These are phyloP conservation scores for Cubamyces sp. DNA, from an alignment of 768 basidiomycete genomes.

Conservation along the genomic window DNA sequence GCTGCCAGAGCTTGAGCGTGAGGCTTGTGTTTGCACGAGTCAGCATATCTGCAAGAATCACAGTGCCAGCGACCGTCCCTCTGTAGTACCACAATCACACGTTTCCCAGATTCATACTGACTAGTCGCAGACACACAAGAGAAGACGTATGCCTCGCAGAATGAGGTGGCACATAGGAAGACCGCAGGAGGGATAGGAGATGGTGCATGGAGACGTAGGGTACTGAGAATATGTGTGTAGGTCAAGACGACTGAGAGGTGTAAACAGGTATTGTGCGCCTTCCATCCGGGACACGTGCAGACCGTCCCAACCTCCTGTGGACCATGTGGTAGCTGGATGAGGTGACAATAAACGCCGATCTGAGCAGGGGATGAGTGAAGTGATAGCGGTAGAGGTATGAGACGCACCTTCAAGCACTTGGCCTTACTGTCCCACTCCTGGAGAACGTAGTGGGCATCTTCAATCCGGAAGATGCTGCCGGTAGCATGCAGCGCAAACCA, in stretches of 20 bases:
- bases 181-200: constrained; percentile 6
- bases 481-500: constrained; percentile 6
- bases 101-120: constrained; percentile 5
- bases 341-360: not conserved
- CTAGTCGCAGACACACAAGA: constrained; percentile 7
- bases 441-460: not conserved
- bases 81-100: constrained; percentile 11
- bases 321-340: not conserved
- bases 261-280: not conserved
- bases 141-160: constrained; percentile 1
- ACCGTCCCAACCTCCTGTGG: not conserved
- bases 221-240: not conserved
- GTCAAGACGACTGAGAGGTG: not conserved
- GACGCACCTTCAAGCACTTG: not conserved
- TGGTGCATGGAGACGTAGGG: not conserved
- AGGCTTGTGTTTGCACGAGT: constrained; percentile 6
- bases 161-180: not conserved
- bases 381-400: not conserved
- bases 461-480: constrained; percentile 7
- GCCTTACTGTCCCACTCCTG: constrained; percentile 12
- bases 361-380: not conserved
- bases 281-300: constrained; percentile 5
- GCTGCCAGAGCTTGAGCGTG: constrained; percentile 2
- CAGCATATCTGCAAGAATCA: constrained; percentile 1
- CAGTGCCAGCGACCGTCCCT: constrained; percentile 16